phyloP scores from a whole-genome alignment of 192 early-diverging fungal species.

The Dispira parvispora region DNA sequence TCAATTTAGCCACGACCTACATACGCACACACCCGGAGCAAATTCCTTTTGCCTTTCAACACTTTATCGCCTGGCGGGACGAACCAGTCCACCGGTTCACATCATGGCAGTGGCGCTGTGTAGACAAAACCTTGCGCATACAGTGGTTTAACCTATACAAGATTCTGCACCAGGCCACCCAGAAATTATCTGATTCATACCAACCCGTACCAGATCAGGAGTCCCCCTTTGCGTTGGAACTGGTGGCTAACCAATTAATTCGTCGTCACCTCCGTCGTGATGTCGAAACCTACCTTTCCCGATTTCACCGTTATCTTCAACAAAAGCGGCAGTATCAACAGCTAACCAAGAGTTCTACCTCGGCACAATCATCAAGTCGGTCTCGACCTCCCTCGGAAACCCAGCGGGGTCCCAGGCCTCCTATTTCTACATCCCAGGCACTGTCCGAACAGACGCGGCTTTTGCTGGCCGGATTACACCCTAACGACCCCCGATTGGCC shows the following conservation, averaged over 20 bases:
- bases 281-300: slow-evolving; percentile 1
- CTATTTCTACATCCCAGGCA: not conserved
- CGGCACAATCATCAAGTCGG: not conserved
- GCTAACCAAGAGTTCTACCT: not conserved
- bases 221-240: slow-evolving; percentile 5
- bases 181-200: not conserved
- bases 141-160: slow-evolving; percentile 10
- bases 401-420: not conserved
- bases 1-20: not conserved
- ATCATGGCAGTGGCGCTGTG: slow-evolving; percentile 4
- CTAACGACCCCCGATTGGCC: not conserved
- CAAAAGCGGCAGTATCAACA: slow-evolving; percentile 4
- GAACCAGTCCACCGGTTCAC: slow-evolving; percentile 2
- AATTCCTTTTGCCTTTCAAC: not conserved
- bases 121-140: not conserved
- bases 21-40: slow-evolving; percentile 1
- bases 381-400: not conserved
- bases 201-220: not conserved
- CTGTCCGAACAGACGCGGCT: not conserved
- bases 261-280: not conserved
- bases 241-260: not conserved
- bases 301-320: slow-evolving; percentile 1
- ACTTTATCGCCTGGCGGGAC: slow-evolving; percentile 2
- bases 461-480: not conserved
- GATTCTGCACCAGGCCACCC: slow-evolving; percentile 7